A percentile compares a stretch with the other conserved stretches of the same genome.
phyloP scores from a whole-genome alignment of 306 rosid species.

The Rubus idaeus region DNA sequence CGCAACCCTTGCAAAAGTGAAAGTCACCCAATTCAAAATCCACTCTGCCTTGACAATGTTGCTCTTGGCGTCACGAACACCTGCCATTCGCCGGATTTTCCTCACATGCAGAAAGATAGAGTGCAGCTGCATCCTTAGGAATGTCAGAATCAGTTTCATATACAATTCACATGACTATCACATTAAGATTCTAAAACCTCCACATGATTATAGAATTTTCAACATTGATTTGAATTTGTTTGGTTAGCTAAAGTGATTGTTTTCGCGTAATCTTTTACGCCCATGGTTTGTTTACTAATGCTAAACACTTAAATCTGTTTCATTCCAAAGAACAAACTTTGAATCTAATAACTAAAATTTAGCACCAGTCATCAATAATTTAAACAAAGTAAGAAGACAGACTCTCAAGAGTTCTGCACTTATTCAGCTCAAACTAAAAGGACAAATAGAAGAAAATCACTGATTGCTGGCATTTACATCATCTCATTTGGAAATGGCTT shows the following conservation, averaged over 20 bases:
- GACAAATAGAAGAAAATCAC: background rate
- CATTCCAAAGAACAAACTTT: background rate
- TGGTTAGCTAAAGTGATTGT: background rate
- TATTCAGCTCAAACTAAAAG: background rate
- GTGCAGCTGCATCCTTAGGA: slow-evolving; percentile 65
- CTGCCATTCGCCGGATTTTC: slow-evolving; percentile 81
- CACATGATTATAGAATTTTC: background rate
- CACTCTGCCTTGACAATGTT: slow-evolving; percentile 65
- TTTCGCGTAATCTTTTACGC: background rate
- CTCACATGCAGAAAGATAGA: slow-evolving; percentile 83
- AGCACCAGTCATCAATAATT: background rate
- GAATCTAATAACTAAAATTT: background rate
- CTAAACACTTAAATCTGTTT: background rate
- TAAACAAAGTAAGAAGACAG: background rate
- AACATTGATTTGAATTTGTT: background rate
- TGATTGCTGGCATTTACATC: background rate
- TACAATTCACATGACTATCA: background rate
- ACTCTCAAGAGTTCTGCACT: background rate
- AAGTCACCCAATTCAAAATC: slow-evolving; percentile 79
- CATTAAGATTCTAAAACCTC: background rate
- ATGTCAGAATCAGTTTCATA: slow-evolving; percentile 18
- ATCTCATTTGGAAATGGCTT: background rate
- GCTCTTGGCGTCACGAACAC: slow-evolving; percentile 54
- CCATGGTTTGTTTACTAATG: background rate
- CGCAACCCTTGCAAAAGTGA: slow-evolving; percentile 56